Conservation (phyloP, 169 alveolate species). For the Eimeria falciformis region DNA sequence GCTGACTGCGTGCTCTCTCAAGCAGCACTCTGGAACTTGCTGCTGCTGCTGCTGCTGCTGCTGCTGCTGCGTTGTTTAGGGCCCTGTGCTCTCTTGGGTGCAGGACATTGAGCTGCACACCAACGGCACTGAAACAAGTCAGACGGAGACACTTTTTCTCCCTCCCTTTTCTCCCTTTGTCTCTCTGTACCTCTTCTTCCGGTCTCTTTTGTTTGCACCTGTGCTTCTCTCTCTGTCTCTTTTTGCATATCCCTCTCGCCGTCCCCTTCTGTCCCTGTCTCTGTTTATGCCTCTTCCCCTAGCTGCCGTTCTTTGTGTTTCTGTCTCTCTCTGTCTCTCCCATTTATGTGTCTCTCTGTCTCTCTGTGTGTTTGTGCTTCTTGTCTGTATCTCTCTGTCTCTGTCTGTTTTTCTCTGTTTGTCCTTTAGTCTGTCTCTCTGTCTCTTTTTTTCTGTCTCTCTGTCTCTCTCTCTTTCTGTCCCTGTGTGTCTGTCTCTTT, state of each 20-base stretch:
- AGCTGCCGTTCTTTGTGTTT: neutral
- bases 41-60: slow-evolving; percentile 44
- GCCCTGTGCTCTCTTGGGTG: slow-evolving; percentile 55
- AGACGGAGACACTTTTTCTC: neutral
- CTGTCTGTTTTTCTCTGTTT: neutral
- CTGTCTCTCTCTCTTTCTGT: too few species aligned
- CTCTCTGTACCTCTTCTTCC: neutral
- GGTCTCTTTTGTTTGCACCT: slow-evolving; percentile 11
- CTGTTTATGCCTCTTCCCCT: neutral
- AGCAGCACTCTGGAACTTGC: too few species aligned
- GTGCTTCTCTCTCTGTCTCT: too few species aligned
- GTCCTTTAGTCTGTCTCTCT: neutral
- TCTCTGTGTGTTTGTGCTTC: neutral
- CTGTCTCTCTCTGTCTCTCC: neutral
- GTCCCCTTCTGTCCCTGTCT: neutral
- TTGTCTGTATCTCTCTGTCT: neutral
- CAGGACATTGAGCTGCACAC: slow-evolving; percentile 55
- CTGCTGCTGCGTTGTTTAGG: slow-evolving; percentile 5
- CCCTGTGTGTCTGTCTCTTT: neutral
- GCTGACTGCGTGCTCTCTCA: neutral
- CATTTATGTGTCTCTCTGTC: neutral
- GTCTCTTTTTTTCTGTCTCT: slow-evolving; percentile 2
- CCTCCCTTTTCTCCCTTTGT: neutral
- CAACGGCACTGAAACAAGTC: slow-evolving; percentile 25
- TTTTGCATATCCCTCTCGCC: too few species aligned